Percentiles rank a stretch among this genome's conserved stretches.
Conservation (phyloP, 345 rosid genomes). For the Citrus medica region DNA sequence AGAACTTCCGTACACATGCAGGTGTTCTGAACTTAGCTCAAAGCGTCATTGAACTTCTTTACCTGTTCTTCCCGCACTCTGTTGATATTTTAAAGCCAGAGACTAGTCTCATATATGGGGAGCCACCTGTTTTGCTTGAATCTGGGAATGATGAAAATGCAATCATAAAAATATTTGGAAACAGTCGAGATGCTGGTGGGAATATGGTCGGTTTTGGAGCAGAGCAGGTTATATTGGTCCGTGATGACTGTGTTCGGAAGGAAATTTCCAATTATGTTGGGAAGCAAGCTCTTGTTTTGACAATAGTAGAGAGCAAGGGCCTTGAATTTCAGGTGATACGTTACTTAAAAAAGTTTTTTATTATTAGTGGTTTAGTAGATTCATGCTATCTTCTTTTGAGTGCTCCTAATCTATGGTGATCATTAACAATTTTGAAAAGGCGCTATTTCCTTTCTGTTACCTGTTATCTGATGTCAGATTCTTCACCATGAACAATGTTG, state of each 20-base stretch:
- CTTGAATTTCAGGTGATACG: constrained; percentile 44
- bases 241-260: constrained; percentile 34
- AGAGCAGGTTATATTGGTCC: constrained; percentile 45
- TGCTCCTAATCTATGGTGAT: not conserved
- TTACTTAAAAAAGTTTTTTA: not conserved
- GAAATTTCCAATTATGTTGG: constrained; percentile 30
- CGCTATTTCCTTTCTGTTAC: too few relatives aligned
- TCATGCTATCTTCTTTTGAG: not conserved
- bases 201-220: constrained; percentile 47
- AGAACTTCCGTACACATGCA: constrained; percentile 53
- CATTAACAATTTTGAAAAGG: not conserved
- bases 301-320: constrained; percentile 47
- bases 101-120: constrained; percentile 40
- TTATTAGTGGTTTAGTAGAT: not conserved
- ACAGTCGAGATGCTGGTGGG: constrained; percentile 8
- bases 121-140: constrained; percentile 47
- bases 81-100: constrained; percentile 40
- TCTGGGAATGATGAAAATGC: constrained; percentile 31
- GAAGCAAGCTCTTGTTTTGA: constrained; percentile 49
- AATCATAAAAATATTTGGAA: constrained; percentile 39
- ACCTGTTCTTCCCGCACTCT: constrained; percentile 33
- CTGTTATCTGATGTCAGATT: too few relatives aligned
- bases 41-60: constrained; percentile 48
- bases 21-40: constrained; percentile 52
- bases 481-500: not conserved